Conservation (phyloP, 306 rosid species). For the Pterocarpus santalinus region DNA sequence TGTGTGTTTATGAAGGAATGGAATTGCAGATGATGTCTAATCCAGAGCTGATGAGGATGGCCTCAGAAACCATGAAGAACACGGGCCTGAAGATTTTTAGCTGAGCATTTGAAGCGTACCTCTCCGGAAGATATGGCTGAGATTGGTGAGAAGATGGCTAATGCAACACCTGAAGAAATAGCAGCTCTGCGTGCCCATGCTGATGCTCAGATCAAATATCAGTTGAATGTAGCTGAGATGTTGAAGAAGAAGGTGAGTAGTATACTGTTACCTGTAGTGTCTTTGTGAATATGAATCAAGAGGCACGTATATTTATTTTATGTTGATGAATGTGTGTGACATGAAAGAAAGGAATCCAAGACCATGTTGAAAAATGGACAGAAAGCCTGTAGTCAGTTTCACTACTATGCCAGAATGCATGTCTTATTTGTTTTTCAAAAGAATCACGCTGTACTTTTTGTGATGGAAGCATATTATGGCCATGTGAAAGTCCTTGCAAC, state of each 20-base stretch:
- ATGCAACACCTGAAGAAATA: slow-evolving; percentile 81
- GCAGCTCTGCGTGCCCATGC: slow-evolving; percentile 76
- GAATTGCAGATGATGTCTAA: slow-evolving; percentile 89
- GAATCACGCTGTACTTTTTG: neutral
- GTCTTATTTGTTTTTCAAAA: neutral
- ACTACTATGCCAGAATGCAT: no score
- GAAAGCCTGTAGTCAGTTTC: neutral
- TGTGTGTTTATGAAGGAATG: neutral
- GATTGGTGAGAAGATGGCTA: slow-evolving; percentile 92
- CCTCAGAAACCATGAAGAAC: slow-evolving; percentile 91
- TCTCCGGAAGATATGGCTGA: slow-evolving; percentile 95
- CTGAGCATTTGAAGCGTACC: slow-evolving; percentile 87
- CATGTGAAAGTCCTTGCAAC: neutral
- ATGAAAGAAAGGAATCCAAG: neutral
- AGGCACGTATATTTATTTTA: neutral
- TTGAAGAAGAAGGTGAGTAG: slow-evolving; percentile 80
- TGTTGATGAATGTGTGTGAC: neutral
- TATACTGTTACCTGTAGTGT: neutral
- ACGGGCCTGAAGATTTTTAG: slow-evolving; percentile 88
- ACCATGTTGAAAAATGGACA: neutral
- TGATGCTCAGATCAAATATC: slow-evolving; percentile 76
- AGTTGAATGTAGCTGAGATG: slow-evolving; percentile 81
- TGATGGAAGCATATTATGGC: neutral
- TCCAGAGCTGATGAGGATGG: slow-evolving; percentile 93
- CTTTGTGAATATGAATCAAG: slow-evolving; percentile 12